Conservation (phyloP, 2,329 filamentous ascomycete genomes). For the Apiospora kogelbergensis region DNA sequence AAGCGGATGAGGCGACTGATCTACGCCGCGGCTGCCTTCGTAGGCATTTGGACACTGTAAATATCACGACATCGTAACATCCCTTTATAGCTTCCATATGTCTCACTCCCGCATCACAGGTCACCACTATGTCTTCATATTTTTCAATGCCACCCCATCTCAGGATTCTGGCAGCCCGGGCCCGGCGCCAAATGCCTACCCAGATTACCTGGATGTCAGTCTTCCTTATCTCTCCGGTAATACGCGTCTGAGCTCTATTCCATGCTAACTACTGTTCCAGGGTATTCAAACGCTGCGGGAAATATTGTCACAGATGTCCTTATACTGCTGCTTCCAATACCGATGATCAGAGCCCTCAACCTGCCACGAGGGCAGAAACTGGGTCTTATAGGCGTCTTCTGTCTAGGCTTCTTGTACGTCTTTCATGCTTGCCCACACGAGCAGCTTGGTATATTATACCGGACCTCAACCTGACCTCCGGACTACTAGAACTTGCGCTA, state of each 20-base stretch:
- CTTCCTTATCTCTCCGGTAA: too few relatives aligned
- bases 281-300: not conserved
- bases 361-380: not conserved
- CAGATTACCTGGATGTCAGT: not conserved
- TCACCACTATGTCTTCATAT: not conserved
- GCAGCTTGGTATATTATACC: not conserved
- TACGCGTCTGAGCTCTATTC: not conserved
- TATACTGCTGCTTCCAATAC: not conserved
- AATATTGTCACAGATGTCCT: not conserved
- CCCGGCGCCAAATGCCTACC: not conserved
- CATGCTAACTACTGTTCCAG: not conserved
- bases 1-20: not conserved
- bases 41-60: not conserved
- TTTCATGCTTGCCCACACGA: too few relatives aligned
- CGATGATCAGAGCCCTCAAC: not conserved
- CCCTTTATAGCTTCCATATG: not conserved
- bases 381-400: not conserved
- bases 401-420: not conserved
- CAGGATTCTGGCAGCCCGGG: not conserved
- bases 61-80: not conserved
- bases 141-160: not conserved
- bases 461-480: not conserved
- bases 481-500: not conserved
- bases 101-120: not conserved
- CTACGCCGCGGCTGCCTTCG: not conserved